Conservation (phyloP, 805 yeast genomes). For the Yarrowia keelungensis region DNA sequence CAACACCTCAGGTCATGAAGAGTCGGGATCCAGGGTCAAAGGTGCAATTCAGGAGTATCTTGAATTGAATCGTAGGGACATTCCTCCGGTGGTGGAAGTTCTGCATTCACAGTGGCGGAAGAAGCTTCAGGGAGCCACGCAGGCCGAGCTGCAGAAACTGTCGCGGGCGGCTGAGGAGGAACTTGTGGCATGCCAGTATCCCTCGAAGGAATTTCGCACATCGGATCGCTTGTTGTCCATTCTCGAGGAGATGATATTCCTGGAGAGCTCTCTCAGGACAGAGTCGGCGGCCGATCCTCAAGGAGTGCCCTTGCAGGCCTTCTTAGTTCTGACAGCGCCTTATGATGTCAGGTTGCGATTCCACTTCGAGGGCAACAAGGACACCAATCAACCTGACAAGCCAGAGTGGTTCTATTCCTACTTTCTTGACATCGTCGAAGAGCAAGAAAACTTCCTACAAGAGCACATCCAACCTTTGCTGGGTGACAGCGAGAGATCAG, state of each 20-base stretch:
- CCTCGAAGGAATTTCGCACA: slow-evolving; percentile 23
- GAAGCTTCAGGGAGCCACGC: background rate
- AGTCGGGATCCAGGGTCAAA: slow-evolving; percentile 2
- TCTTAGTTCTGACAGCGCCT: slow-evolving; percentile 56
- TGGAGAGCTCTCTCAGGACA: slow-evolving; percentile 12
- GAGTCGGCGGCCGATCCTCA: slow-evolving; percentile 16
- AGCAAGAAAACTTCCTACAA: slow-evolving; percentile 46
- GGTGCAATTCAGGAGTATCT: slow-evolving; percentile 16
- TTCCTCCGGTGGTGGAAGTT: slow-evolving; percentile 4
- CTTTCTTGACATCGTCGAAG: slow-evolving; percentile 49
- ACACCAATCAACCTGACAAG: slow-evolving; percentile 68
- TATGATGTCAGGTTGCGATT: slow-evolving; percentile 60
- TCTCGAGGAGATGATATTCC: slow-evolving; percentile 14
- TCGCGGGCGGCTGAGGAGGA: slow-evolving; percentile 8
- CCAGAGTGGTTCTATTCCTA: slow-evolving; percentile 75
- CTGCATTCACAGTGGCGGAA: slow-evolving; percentile 17
- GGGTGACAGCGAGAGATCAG: slow-evolving; percentile 43
- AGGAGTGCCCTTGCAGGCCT: slow-evolving; percentile 43
- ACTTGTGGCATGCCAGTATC: slow-evolving; percentile 11
- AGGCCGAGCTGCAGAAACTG: background rate
- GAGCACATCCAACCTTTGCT: slow-evolving; percentile 44
- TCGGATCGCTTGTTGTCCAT: slow-evolving; percentile 3
- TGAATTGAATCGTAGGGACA: slow-evolving; percentile 8
- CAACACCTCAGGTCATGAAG: background rate
- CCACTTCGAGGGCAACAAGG: slow-evolving; percentile 64